These are phyloP conservation scores for Cymbopogon citratus DNA, from an alignment of 176 grass and related monocot genomes.

Conservation along the genomic window DNA sequence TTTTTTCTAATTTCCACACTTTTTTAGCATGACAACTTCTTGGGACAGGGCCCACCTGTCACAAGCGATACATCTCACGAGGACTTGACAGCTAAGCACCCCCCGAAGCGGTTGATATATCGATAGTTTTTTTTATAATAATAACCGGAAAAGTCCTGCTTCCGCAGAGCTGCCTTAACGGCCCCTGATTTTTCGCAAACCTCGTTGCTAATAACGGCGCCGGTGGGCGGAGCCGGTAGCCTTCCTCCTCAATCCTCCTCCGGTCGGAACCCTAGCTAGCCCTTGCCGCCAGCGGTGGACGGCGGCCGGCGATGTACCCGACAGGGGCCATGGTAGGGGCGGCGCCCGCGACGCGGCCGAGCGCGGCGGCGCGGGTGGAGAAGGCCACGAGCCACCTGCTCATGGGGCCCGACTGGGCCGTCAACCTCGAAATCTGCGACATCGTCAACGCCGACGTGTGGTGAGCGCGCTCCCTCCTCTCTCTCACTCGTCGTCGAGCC, in stretches of 20 bases:
- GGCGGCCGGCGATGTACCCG: constrained; percentile 34
- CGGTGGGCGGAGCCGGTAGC: neutral
- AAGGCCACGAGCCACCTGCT: constrained; percentile 83
- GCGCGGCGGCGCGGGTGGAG: constrained; percentile 59
- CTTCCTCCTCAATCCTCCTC: neutral
- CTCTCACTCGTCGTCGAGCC: neutral
- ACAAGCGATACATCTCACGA: neutral
- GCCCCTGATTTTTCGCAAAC: constrained; percentile 15
- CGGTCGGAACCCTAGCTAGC: constrained; percentile 43
- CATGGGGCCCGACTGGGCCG: constrained; percentile 83
- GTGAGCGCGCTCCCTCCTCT: constrained; percentile 26
- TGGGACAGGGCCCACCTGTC: neutral
- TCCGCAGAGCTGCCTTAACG: neutral
- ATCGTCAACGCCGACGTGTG: constrained; percentile 68
- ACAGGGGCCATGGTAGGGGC: constrained; percentile 21
- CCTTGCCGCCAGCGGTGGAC: neutral
- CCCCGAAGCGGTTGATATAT: neutral
- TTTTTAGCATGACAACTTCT: too few species aligned
- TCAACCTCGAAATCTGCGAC: constrained; percentile 93
- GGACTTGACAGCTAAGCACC: neutral
- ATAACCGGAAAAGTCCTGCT: neutral
- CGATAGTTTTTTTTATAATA: neutral
- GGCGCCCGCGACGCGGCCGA: constrained; percentile 19
- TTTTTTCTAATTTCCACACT: too few species aligned
- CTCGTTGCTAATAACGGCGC: constrained; percentile 4